phyloP scores from a whole-genome alignment of 148 eudicot species.

The Fallopia convolvulus region DNA sequence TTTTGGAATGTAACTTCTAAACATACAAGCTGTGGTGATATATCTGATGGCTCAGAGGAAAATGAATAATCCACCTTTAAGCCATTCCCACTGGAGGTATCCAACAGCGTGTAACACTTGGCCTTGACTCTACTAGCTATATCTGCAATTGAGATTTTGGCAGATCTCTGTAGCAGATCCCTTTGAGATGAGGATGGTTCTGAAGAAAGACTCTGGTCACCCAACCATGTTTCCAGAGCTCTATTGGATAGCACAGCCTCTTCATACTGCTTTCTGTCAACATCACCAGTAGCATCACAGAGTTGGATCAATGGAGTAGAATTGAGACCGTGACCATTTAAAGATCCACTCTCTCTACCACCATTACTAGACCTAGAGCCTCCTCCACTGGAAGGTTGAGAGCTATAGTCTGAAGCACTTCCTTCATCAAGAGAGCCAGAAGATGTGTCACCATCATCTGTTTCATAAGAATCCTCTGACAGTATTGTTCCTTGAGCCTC shows the following conservation, averaged over 20 bases:
- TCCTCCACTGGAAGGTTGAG: constrained; percentile 50
- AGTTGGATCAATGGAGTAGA: constrained; percentile 56
- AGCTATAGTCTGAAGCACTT: constrained; percentile 49
- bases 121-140: constrained; percentile 60
- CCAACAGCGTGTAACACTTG: constrained; percentile 58
- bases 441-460: constrained; percentile 42
- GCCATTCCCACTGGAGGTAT: constrained; percentile 72
- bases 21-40: constrained; percentile 62
- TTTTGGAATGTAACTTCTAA: constrained; percentile 64
- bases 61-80: constrained; percentile 70
- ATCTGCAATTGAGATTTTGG: constrained; percentile 66
- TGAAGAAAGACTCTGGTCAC: constrained; percentile 41
- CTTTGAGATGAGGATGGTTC: constrained; percentile 31
- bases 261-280: constrained; percentile 25
- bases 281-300: constrained; percentile 45
- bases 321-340: constrained; percentile 28
- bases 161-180: constrained; percentile 39
- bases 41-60: constrained; percentile 57
- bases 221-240: constrained; percentile 86
- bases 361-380: constrained; percentile 33
- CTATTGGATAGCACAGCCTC: constrained; percentile 64
- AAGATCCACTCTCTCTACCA: constrained; percentile 35
- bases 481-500: constrained; percentile 19
- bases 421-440: constrained; percentile 67
- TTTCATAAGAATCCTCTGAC: constrained; percentile 30